Conservation (phyloP, 257 asterid genomes). For the Coffea eugenioides region DNA sequence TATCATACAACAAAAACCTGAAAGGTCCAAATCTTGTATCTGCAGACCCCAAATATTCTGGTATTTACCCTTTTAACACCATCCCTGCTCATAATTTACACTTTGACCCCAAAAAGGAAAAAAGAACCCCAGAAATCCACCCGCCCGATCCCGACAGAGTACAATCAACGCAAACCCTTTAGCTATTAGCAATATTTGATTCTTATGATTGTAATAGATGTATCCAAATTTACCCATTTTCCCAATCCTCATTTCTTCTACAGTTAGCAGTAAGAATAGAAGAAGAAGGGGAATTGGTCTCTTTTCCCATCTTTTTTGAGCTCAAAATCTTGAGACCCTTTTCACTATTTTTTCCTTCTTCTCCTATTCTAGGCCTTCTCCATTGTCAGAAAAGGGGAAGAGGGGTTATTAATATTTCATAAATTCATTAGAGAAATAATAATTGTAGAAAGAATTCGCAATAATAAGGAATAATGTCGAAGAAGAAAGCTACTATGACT, state of each 20-base stretch:
- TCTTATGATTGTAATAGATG: no score
- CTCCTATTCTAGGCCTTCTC: background rate
- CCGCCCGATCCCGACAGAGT: slow-evolving; percentile 6
- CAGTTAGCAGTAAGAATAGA: background rate
- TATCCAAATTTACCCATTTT: no score
- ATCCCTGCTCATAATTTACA: background rate
- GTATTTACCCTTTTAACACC: background rate
- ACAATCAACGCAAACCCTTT: slow-evolving; percentile 11
- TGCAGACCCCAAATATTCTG: background rate
- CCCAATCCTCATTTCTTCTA: no score
- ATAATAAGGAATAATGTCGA: slow-evolving; percentile 44
- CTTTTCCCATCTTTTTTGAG: background rate
- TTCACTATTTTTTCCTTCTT: background rate
- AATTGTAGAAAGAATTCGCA: no score
- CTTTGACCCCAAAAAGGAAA: background rate
- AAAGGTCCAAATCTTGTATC: background rate
- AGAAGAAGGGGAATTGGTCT: background rate
- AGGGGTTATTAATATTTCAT: background rate
- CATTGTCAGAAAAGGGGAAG: background rate
- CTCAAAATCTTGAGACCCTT: background rate
- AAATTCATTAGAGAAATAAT: background rate
- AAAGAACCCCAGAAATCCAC: background rate
- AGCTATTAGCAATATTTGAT: background rate
- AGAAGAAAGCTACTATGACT: slow-evolving; percentile 96
- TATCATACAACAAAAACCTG: no score